phyloP scores from a whole-genome alignment of 805 yeast genomes.

The Candida endomychidarum region DNA sequence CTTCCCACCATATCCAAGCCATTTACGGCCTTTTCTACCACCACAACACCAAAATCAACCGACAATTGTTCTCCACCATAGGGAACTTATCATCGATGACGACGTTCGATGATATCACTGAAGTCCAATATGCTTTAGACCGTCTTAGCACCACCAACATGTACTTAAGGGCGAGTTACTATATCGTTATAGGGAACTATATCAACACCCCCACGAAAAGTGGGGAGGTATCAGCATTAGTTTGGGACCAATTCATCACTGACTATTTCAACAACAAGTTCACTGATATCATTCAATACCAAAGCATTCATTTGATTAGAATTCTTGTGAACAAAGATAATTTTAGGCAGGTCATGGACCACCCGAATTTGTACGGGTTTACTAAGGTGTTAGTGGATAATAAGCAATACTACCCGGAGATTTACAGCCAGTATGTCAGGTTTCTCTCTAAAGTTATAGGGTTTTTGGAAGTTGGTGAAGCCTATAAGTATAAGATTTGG shows the following conservation, averaged over 20 bases:
- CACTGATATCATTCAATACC: conserved; percentile 38
- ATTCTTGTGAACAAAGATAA: conserved; percentile 23
- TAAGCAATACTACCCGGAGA: conserved; percentile 33
- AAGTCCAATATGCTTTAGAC: conserved; percentile 20
- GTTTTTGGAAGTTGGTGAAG: conserved; percentile 11
- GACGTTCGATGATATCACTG: conserved; percentile 20
- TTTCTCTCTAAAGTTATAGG: conserved; percentile 30
- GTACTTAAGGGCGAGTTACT: conserved; percentile 30
- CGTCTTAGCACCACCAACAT: conserved; percentile 9
- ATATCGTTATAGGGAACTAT: conserved; percentile 37
- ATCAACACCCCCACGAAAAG: conserved; percentile 23
- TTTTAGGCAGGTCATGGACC: conserved; percentile 15
- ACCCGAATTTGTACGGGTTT: conserved; percentile 19
- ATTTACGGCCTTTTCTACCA: conserved; percentile 14
- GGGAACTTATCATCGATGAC: conserved; percentile 37
- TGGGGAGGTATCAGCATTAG: conserved; percentile 8
- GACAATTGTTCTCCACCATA: conserved; percentile 33
- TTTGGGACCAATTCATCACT: conserved; percentile 17
- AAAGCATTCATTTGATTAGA: conserved; percentile 35
- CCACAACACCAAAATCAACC: conserved; percentile 12
- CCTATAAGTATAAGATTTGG: conserved; percentile 12
- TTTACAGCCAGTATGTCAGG: conserved; percentile 25
- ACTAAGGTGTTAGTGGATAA: conserved; percentile 34
- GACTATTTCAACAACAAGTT: conserved; percentile 21
- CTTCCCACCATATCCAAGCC: conserved; percentile 3